Conservation (phyloP, 192 early-diverging fungal species). For the Jimgerdemannia lactiflua region DNA sequence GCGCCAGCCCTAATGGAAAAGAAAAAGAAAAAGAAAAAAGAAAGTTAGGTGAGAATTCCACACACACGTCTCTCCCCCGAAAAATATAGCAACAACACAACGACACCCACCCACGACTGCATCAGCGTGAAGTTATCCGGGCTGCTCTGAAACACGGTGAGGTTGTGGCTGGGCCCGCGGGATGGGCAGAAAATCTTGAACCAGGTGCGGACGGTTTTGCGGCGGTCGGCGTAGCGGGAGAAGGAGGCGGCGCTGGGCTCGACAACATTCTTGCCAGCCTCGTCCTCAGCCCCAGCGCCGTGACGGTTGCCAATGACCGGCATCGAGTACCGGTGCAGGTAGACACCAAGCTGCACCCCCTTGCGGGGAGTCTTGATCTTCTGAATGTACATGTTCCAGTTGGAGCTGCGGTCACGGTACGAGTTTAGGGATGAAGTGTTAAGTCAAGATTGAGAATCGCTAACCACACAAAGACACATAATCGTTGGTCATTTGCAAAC, state of each 20-base stretch:
- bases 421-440: no score
- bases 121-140: constrained; percentile 50
- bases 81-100: not conserved
- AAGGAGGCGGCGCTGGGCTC: constrained; percentile 11
- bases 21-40: not conserved
- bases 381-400: constrained; percentile 58
- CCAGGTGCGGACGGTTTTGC: constrained; percentile 48
- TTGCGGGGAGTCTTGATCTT: constrained; percentile 39
- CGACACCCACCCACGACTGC: constrained; percentile 51
- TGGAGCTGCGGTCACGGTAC: constrained; percentile 30
- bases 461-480: no score
- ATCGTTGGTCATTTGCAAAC: not conserved
- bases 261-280: not conserved
- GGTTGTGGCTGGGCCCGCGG: constrained; percentile 38
- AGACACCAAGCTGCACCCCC: constrained; percentile 43
- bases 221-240: constrained; percentile 40
- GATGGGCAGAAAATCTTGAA: constrained; percentile 53
- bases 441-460: no score
- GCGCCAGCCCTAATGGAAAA: constrained; percentile 25
- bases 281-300: not conserved
- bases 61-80: not conserved
- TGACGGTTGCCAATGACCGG: constrained; percentile 4
- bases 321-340: constrained; percentile 47
- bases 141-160: constrained; percentile 52
- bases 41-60: not conserved